Percentiles rank a stretch among this genome's conserved stretches.
Conservation (phyloP, 805 yeast species). For the Dipodascopsis uninucleata region DNA sequence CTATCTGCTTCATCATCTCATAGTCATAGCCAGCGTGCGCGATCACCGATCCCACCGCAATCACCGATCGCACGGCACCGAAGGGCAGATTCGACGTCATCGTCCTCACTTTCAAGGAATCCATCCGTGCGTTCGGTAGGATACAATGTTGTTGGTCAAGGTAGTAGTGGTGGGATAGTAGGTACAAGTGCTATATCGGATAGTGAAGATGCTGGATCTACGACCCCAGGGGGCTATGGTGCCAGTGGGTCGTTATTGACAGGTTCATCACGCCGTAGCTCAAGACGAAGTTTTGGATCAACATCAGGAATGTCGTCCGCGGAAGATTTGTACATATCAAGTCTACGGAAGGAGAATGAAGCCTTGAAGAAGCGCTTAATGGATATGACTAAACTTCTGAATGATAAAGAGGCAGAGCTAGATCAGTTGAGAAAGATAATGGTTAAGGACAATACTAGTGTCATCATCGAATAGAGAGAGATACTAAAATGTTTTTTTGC, state of each 20-base stretch:
- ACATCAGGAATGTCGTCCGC: constrained; percentile 21
- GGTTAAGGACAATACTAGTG: too few species aligned
- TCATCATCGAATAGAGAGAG: too few species aligned
- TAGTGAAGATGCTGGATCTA: constrained; percentile 15
- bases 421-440: constrained; percentile 25
- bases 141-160: constrained; percentile 33
- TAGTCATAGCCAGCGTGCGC: constrained; percentile 12
- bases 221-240: constrained; percentile 1
- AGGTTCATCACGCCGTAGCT: constrained; percentile 22
- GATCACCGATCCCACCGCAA: constrained; percentile 15
- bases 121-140: constrained; percentile 18
- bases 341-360: constrained; percentile 34
- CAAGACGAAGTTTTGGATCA: constrained; percentile 30
- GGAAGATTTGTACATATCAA: constrained; percentile 25
- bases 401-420: constrained; percentile 33
- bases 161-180: constrained; percentile 11
- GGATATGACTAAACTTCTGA: constrained; percentile 29
- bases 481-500: too few species aligned
- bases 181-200: constrained; percentile 24
- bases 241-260: constrained; percentile 2
- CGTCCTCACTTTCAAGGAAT: background rate
- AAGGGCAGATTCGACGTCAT: background rate
- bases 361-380: constrained; percentile 33
- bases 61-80: background rate
- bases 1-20: too few species aligned